Percentiles rank a stretch among this genome's conserved stretches.
Conservation (phyloP, 495 filamentous ascomycete species). For the Endocarpon pusillum region DNA sequence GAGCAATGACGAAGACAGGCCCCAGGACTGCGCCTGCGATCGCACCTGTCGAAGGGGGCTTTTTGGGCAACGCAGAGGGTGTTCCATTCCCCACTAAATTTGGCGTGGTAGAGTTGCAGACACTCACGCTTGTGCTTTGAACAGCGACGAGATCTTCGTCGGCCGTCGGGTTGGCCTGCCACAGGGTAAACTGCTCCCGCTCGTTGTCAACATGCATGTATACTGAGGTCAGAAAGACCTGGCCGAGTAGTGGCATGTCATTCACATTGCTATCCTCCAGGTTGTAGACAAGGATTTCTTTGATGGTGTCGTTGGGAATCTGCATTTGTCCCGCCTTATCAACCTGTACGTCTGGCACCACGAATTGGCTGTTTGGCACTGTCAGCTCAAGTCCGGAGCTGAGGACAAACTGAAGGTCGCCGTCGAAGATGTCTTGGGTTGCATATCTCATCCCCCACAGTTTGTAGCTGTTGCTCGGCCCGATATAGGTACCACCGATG, state of each 20-base stretch:
- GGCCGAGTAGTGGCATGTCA: constrained; percentile 16
- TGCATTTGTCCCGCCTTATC: constrained; percentile 11
- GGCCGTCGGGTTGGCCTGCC: constrained; percentile 1
- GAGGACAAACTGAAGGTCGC: constrained; percentile 8
- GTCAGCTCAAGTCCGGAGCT: constrained; percentile 5
- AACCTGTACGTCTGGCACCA: constrained; percentile 14
- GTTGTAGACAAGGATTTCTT: constrained; percentile 13
- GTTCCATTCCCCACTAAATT: too few species aligned
- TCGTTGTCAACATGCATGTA: constrained; percentile 21
- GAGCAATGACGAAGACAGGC: too few species aligned
- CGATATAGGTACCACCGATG: constrained; percentile 6
- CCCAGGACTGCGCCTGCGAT: too few species aligned
- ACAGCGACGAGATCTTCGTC: neutral
- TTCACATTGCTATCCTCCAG: constrained; percentile 9
- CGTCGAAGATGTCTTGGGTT: constrained; percentile 8
- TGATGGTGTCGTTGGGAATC: constrained; percentile 5
- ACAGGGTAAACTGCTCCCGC: constrained; percentile 3
- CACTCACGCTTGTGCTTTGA: too few species aligned
- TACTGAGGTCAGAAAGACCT: constrained; percentile 20
- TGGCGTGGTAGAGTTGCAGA: too few species aligned
- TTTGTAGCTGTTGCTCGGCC: constrained; percentile 8
- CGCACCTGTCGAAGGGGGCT: too few species aligned
- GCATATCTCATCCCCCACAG: constrained; percentile 6
- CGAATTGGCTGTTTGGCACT: constrained; percentile 19
- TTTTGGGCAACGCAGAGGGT: too few species aligned